phyloP scores from a whole-genome alignment of 31 red algal genomes.

The Asparagopsis taxiformis region DNA sequence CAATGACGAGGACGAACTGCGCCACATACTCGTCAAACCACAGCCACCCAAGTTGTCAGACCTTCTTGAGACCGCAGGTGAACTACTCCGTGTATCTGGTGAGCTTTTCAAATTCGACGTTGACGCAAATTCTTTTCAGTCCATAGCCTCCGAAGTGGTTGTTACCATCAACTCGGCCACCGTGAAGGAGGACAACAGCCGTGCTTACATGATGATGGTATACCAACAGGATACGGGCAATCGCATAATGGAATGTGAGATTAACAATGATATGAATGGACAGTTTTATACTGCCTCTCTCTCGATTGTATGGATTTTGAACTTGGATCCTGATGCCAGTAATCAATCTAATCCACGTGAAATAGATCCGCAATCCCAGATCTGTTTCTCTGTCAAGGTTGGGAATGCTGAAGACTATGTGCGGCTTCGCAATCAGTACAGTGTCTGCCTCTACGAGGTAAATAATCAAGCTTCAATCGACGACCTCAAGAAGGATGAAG shows the following conservation, averaged over 20 bases:
- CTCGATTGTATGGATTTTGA: constrained; percentile 73
- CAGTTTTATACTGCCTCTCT: constrained; percentile 55
- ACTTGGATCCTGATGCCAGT: constrained; percentile 20
- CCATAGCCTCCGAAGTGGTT: constrained; percentile 24
- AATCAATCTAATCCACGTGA: background rate
- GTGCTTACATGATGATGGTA: constrained; percentile 58
- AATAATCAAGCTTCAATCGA: constrained; percentile 57
- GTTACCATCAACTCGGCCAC: constrained; percentile 60
- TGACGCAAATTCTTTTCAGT: constrained; percentile 24
- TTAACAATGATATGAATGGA: constrained; percentile 55
- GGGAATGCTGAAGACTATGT: constrained; percentile 51
- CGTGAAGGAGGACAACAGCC: constrained; percentile 62
- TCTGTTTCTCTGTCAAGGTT: constrained; percentile 64
- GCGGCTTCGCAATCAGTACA: constrained; percentile 51
- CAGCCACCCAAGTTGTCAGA: constrained; percentile 13
- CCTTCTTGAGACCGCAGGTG: constrained; percentile 36
- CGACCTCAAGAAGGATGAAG: constrained; percentile 61
- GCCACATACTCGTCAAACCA: background rate
- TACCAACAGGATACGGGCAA: constrained; percentile 31
- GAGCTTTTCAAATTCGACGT: constrained; percentile 55
- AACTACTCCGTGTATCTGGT: constrained; percentile 38
- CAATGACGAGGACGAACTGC: constrained; percentile 45
- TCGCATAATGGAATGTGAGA: constrained; percentile 42
- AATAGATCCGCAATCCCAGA: constrained; percentile 13
- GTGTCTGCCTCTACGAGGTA: constrained; percentile 72